Conservation (phyloP, 2,329 filamentous ascomycete genomes). For the Hypocrella siamensis region DNA sequence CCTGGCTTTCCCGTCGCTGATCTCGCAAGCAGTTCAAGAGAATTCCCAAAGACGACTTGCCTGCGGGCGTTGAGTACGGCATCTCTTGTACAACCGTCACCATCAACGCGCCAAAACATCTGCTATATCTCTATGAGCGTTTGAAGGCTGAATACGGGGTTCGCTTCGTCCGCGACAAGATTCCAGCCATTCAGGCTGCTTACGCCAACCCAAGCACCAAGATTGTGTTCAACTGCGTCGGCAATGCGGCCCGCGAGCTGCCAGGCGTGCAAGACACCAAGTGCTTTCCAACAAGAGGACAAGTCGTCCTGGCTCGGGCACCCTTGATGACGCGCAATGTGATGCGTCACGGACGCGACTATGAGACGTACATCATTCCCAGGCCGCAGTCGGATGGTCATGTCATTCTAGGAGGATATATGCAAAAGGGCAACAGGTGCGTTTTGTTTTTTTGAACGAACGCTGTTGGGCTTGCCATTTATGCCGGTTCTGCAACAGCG, state of each 20-base stretch:
- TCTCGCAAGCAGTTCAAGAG: slow-evolving; percentile 12
- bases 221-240: slow-evolving; percentile 20
- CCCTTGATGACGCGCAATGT: slow-evolving; percentile 17
- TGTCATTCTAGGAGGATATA: slow-evolving; percentile 21
- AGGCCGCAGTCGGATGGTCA: slow-evolving; percentile 18
- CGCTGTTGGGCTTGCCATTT: slow-evolving; percentile 18
- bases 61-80: slow-evolving; percentile 16
- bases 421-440: slow-evolving; percentile 18
- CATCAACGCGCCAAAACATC: slow-evolving; percentile 21
- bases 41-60: slow-evolving; percentile 13
- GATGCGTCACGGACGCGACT: slow-evolving; percentile 22
- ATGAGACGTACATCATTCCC: slow-evolving; percentile 25
- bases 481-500: slow-evolving; percentile 9
- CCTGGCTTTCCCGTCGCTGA: neutral
- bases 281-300: slow-evolving; percentile 24
- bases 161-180: slow-evolving; percentile 13
- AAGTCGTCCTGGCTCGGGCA: slow-evolving; percentile 19
- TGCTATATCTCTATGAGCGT: slow-evolving; percentile 13
- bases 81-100: slow-evolving; percentile 20
- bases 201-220: slow-evolving; percentile 11
- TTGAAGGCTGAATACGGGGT: slow-evolving; percentile 15
- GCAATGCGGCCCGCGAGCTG: slow-evolving; percentile 17
- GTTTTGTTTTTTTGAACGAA: slow-evolving; percentile 6
- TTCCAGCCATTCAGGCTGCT: slow-evolving; percentile 12
- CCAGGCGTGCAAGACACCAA: slow-evolving; percentile 19